phyloP scores from a whole-genome alignment of 352 stramenopile species.

The Pythium rhizo-oryzae region DNA sequence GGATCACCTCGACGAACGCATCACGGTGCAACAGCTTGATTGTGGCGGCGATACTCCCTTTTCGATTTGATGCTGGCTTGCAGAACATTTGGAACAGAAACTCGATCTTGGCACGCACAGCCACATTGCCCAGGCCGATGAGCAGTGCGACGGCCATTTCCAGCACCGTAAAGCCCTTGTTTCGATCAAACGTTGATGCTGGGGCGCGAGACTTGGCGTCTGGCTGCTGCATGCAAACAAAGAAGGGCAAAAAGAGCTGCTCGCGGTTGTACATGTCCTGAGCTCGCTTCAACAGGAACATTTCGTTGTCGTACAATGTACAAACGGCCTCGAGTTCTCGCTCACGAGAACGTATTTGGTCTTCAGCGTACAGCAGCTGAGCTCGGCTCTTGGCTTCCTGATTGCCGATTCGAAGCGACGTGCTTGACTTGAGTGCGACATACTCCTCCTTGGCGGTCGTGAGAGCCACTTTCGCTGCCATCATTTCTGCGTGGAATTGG shows the following conservation, averaged over 20 bases:
- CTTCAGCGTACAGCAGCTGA: conserved; percentile 74
- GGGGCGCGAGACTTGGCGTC: neutral
- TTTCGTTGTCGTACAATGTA: conserved; percentile 59
- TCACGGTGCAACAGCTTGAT: conserved; percentile 48
- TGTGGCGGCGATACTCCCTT: conserved; percentile 13
- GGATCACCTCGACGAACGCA: conserved; percentile 52
- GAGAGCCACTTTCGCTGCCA: conserved; percentile 49
- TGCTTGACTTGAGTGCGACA: conserved; percentile 53
- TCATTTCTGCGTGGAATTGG: conserved; percentile 46
- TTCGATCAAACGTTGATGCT: conserved; percentile 4
- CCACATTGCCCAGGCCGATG: conserved; percentile 46
- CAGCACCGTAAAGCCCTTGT: conserved; percentile 34
- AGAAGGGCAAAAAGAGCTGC: conserved; percentile 70
- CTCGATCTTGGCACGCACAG: conserved; percentile 61
- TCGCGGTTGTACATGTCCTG: conserved; percentile 59
- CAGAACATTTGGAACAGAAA: conserved; percentile 82
- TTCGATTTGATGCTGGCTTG: conserved; percentile 16
- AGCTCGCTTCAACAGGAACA: conserved; percentile 71
- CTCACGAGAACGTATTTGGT: conserved; percentile 67
- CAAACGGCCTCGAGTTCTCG: conserved; percentile 60
- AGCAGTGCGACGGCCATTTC: conserved; percentile 57
- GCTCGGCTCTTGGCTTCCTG: conserved; percentile 60
- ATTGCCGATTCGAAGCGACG: conserved; percentile 35
- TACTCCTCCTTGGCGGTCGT: conserved; percentile 68
- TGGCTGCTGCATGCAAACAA: conserved; percentile 39